Evolutionary conservation across 306 rosid species (phyloP), one percentile per base, ranked within the genome.

Genomic region (Dryas drummondii): DNA sequence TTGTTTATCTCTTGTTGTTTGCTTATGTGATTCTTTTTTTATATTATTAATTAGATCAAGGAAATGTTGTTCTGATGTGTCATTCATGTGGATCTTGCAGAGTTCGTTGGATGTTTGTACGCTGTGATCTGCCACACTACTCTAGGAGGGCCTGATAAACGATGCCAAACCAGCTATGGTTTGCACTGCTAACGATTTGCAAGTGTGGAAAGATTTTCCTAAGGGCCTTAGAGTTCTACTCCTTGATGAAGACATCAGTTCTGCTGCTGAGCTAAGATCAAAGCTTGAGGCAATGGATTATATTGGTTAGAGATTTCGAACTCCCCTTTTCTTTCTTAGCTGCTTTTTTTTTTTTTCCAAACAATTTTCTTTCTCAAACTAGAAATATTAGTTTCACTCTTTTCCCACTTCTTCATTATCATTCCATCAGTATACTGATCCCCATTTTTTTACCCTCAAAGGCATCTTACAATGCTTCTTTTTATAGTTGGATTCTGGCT

Each of bases 141-240:
- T 32, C 47, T 61, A 64, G 19, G 83, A 64, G 41, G 82, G 82
- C 70, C 81, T 56, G 88, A 91, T 93, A 87, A 90, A 92, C 79
- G 91, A 92, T 96, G 99, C 98, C 87, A 90, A 84, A 85, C 93
- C 92, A 96, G 97, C 98, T 87, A 96, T 96, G 99, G 98, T 96
- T 92, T 96, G 92, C 88, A 89, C 92, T 79, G 91, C 96, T 70
- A 89, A 84, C 86, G 98, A 92, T 88, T 84, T 96, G 82, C 97
- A 92, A 54, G 87, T 78, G 69, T 96, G 98, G 99, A 89, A 92
- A 68, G 98, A 96, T 84, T 96, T 96, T 71, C 99, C 99, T 2
- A 92, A 92, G 78, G 98, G 97, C 27, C 99, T 96, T 68, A 81
- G 90, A 81, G 96, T 96, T 80, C 98, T 96, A 79, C 90, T 96